Evolutionary conservation across 2,329 filamentous ascomycete species (phyloP).

Genomic region (Drechslerella stenobrocha): DNA sequence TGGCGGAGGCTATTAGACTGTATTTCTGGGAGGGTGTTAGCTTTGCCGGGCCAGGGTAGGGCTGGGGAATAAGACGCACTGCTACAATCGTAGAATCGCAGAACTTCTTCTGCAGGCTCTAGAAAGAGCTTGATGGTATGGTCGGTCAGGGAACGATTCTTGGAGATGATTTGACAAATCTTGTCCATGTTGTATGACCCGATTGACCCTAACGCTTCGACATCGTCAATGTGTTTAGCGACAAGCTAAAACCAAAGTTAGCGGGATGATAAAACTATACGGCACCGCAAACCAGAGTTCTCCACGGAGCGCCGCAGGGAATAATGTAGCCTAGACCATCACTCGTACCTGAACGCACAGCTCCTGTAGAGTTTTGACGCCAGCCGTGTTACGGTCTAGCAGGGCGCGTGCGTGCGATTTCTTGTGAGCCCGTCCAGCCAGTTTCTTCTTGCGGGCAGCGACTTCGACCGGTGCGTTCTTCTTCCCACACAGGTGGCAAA

Average conservation of each 20-base stretch:
- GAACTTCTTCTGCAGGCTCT: constrained; percentile 46
- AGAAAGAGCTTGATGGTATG: constrained; percentile 52
- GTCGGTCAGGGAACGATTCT: constrained; percentile 51
- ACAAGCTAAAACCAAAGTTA: constrained; percentile 46
- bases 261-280: not conserved
- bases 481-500: constrained; percentile 51
- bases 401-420: constrained; percentile 46
- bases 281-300: too few relatives aligned
- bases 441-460: constrained; percentile 47
- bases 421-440: constrained; percentile 46
- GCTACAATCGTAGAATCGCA: constrained; percentile 52
- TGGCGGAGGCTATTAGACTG: constrained; percentile 47
- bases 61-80: constrained; percentile 42
- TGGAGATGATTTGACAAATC: constrained; percentile 52
- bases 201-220: constrained; percentile 51
- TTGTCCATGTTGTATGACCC: constrained; percentile 51
- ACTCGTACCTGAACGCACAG: constrained; percentile 52
- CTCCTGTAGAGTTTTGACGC: constrained; percentile 50
- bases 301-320: too few relatives aligned
- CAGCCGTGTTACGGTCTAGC: constrained; percentile 49
- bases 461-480: constrained; percentile 49
- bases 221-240: constrained; percentile 52
- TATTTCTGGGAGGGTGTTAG: constrained; percentile 44
- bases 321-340: too few relatives aligned
- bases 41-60: not conserved